Evolutionary conservation across 768 basidiomycete species (phyloP).

Genomic region (Infundibulicybe gibba): DNA sequence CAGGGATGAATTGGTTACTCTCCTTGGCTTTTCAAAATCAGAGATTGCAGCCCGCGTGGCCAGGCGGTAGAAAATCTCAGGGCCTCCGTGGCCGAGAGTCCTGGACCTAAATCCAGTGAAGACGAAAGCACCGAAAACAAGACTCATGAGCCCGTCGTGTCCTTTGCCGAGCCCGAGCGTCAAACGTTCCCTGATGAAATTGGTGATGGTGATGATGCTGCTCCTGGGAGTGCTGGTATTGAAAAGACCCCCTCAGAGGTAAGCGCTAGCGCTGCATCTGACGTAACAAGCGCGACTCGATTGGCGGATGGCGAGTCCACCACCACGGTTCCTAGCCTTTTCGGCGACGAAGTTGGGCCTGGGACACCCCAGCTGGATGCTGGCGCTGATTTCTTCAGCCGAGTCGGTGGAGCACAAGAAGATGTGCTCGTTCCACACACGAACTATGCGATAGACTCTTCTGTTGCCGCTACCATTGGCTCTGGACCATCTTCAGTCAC

Average conservation of each 20-base stretch:
- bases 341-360: slow-evolving; percentile 69
- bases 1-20: slow-evolving; percentile 82
- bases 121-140: slow-evolving; percentile 37
- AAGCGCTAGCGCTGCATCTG: slow-evolving; percentile 61
- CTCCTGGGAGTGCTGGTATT: slow-evolving; percentile 17
- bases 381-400: slow-evolving; percentile 87
- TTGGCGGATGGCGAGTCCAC: slow-evolving; percentile 72
- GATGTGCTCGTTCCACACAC: slow-evolving; percentile 76
- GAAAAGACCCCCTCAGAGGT: slow-evolving; percentile 74
- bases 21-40: slow-evolving; percentile 90
- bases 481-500: slow-evolving; percentile 82
- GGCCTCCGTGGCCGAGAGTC: slow-evolving; percentile 30
- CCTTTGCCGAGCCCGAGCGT: slow-evolving; percentile 77
- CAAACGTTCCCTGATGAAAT: slow-evolving; percentile 33
- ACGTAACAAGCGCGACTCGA: slow-evolving; percentile 51
- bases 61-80: slow-evolving; percentile 80
- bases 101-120: slow-evolving; percentile 24
- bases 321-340: slow-evolving; percentile 84
- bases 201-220: slow-evolving; percentile 36
- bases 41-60: slow-evolving; percentile 78
- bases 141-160: slow-evolving; percentile 73
- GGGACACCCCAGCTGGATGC: slow-evolving; percentile 68
- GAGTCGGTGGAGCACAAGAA: slow-evolving; percentile 54
- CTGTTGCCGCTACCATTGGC: slow-evolving; percentile 94
- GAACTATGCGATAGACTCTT: slow-evolving; percentile 79